Percentiles rank a stretch among this genome's conserved stretches.
Evolutionary conservation across 208 protist species (phyloP).

Genomic region (Trypanosoma cruzi): DNA sequence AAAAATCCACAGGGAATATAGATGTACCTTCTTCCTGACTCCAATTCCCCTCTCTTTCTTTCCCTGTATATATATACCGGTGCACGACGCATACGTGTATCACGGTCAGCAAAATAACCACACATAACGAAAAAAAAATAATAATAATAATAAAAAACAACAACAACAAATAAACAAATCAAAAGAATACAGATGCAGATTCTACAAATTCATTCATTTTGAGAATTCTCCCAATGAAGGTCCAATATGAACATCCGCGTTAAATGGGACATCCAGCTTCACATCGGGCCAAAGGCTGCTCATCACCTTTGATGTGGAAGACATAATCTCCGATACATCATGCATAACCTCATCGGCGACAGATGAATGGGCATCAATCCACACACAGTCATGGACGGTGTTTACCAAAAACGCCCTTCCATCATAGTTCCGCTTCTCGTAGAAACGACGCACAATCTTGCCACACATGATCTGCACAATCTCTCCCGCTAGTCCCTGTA

Average conservation of each 20-base stretch:
- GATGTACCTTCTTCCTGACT: background rate
- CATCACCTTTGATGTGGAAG: constrained; percentile 73
- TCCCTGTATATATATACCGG: background rate
- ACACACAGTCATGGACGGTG: constrained; percentile 92
- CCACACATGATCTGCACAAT: constrained; percentile 93
- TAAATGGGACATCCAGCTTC: constrained; percentile 87
- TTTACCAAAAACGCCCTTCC: constrained; percentile 90
- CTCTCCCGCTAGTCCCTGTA: constrained; percentile 88
- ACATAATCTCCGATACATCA: constrained; percentile 73
- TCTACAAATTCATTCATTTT: constrained; percentile 16
- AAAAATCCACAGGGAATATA: background rate
- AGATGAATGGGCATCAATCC: constrained; percentile 85
- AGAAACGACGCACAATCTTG: constrained; percentile 83
- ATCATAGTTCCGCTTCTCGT: constrained; percentile 70
- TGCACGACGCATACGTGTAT: background rate
- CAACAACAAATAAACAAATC: background rate
- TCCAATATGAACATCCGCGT: constrained; percentile 76
- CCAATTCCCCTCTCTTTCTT: background rate
- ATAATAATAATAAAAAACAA: background rate
- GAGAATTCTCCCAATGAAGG: constrained; percentile 75
- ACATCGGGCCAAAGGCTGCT: constrained; percentile 82
- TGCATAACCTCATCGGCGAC: constrained; percentile 77
- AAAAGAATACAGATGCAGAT: constrained; percentile 6
- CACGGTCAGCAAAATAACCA: background rate
- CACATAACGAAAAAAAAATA: constrained; percentile 1